Percentiles rank a stretch among this genome's conserved stretches.
phyloP scores from a whole-genome alignment of 2,329 filamentous ascomycete species.

The Triangularia setosa region DNA sequence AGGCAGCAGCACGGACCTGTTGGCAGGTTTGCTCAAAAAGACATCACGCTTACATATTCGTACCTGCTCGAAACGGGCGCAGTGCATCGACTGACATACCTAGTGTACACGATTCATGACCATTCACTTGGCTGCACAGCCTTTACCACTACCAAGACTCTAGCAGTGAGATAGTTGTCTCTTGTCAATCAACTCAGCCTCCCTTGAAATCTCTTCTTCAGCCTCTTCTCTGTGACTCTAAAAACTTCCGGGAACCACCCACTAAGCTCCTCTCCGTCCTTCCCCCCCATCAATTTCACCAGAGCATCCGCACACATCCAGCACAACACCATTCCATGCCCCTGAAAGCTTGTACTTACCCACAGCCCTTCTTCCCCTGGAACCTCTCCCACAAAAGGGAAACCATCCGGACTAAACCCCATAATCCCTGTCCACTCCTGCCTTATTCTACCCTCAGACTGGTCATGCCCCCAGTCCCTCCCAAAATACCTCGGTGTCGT shows the following conservation, averaged over 20 bases:
- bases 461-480: conserved; percentile 44
- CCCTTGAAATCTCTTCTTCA: conserved; percentile 36
- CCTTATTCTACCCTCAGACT: conserved; percentile 38
- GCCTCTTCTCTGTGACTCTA: conserved; percentile 42
- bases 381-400: conserved; percentile 50
- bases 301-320: conserved; percentile 57
- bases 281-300: conserved; percentile 47
- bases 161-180: not conserved
- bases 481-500: conserved; percentile 51
- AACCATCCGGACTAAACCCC: conserved; percentile 50
- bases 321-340: conserved; percentile 63
- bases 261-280: conserved; percentile 30
- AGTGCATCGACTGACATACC: no score
- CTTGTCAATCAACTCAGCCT: conserved; percentile 22
- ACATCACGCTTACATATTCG: no score
- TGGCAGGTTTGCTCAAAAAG: no score
- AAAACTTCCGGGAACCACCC: conserved; percentile 54
- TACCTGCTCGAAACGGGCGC: no score
- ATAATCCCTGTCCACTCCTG: conserved; percentile 54
- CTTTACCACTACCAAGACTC: no score
- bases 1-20: no score
- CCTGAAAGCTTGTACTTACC: conserved; percentile 59
- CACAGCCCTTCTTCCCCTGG: conserved; percentile 46
- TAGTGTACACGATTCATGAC: no score
- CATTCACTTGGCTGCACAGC: no score